Base-by-base conservation (phyloP, 768 basidiomycete genomes). In the Pleurotus pulmonarius region DNA sequence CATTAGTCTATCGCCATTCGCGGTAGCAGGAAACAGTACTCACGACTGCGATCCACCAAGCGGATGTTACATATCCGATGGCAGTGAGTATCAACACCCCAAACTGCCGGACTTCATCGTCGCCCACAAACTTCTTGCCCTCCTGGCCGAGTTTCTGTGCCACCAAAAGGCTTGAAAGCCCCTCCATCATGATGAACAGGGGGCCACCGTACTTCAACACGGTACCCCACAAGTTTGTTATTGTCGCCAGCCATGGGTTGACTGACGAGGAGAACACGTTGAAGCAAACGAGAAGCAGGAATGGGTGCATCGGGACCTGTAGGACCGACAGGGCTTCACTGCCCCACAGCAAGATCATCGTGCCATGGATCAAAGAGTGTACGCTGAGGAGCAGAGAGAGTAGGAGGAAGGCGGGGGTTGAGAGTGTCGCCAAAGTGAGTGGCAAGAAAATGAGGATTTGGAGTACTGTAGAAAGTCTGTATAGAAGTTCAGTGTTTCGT, bases 381-480 rank as follows among this genome's bases (percentile, higher is more conserved):
- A 80, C 63, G 49, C 87, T 86, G 51, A 92, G 76, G 11, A 93
- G 81, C 16, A 94, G 76, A 8, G 92, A 93, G 37, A 92, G 83
- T 24, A 91, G 74, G 41, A 94, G 83, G 65, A 94, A 94, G 0
- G 91, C 91, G 26, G 83, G 75, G 22, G 80, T 85, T 26, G 89
- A 91, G 55, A 94, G 80, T 11, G 92, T 92, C 46, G 88, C 88
- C 58, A 94, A 78, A 15, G 91, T 94, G 58, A 94, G 75, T 1
- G 92, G 92, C 49, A 94, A 82, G 69, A 87, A 94, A 26, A 93
- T 79, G 47, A 94, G 75, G 61, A 94, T 90, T 67, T 93, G 91
- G 34, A 88, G 65, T 58, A 82, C 88, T 43, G 89, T 92, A 8
- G 86, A 87, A 55, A 91, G 73, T 65, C 90, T 90, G 67, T 26